Conservation (phyloP, 129 eudicot genomes). For the Calendula officinalis region DNA sequence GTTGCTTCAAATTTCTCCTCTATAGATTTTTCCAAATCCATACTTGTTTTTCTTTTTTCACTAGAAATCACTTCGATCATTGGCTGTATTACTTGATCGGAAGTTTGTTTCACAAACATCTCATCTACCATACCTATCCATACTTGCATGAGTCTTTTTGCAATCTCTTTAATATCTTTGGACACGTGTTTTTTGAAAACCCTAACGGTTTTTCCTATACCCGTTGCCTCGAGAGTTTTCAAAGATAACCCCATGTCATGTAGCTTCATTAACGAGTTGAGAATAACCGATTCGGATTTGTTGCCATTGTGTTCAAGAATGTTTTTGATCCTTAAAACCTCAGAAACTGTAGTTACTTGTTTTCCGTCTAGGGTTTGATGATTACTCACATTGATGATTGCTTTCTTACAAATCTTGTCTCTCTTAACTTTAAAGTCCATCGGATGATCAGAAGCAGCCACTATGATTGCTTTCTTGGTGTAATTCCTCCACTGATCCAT, state of each 20-base stretch:
- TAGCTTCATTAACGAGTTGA: background rate
- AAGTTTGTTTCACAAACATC: constrained; percentile 2
- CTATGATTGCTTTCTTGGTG: constrained; percentile 6
- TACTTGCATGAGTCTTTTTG: background rate
- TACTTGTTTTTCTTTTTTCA: background rate
- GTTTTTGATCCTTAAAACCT: constrained; percentile 9
- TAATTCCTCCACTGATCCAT: no score
- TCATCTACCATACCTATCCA: constrained; percentile 5
- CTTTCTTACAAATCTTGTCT: background rate
- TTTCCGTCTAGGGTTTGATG: background rate
- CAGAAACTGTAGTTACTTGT: background rate
- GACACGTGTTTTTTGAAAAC: background rate
- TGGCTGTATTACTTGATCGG: constrained; percentile 3
- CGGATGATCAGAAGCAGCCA: constrained; percentile 13
- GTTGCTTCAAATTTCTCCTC: background rate
- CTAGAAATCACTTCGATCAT: background rate
- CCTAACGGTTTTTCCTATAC: background rate
- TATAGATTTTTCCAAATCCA: background rate
- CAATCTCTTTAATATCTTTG: background rate
- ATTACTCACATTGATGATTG: no score
- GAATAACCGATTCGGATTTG: background rate
- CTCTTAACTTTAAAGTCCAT: background rate
- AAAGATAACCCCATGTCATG: background rate
- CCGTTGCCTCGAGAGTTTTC: background rate
- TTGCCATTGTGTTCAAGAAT: background rate